phyloP scores from a whole-genome alignment of 495 filamentous ascomycete species.

The Tuber brumale region DNA sequence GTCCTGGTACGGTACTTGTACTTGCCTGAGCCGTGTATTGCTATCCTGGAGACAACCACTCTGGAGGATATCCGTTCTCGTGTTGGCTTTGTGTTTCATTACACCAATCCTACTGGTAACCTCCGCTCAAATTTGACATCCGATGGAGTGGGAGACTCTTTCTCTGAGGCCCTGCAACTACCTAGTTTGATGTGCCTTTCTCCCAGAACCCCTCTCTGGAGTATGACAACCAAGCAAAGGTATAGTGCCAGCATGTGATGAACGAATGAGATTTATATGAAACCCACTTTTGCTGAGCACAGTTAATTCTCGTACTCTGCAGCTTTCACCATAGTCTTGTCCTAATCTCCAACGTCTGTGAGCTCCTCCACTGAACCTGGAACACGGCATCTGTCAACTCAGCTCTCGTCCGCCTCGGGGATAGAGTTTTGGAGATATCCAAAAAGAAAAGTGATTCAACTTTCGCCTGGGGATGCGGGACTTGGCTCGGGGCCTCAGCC shows the following conservation, averaged over 20 bases:
- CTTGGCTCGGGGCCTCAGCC: not conserved
- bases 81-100: not conserved
- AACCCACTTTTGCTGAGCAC: not conserved
- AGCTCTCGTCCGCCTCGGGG: not conserved
- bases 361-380: not conserved
- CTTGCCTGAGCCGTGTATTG: not conserved
- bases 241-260: not conserved
- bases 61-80: not conserved
- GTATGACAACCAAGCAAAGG: not conserved
- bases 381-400: not conserved
- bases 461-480: not conserved
- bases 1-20: not conserved
- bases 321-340: not conserved
- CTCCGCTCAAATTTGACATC: not conserved
- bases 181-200: not conserved
- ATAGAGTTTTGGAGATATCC: not conserved
- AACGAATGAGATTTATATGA: not conserved
- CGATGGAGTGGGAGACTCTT: not conserved
- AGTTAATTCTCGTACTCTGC: not conserved
- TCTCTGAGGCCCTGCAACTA: not conserved
- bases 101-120: not conserved
- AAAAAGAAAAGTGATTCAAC: not conserved
- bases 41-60: no score
- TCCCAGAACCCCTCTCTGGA: not conserved
- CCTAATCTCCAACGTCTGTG: not conserved